A percentile compares a stretch with the other conserved stretches of the same genome.
These are phyloP conservation scores for Gossypium gossypioides DNA, from an alignment of 441 rosid species.

Conservation along the genomic window DNA sequence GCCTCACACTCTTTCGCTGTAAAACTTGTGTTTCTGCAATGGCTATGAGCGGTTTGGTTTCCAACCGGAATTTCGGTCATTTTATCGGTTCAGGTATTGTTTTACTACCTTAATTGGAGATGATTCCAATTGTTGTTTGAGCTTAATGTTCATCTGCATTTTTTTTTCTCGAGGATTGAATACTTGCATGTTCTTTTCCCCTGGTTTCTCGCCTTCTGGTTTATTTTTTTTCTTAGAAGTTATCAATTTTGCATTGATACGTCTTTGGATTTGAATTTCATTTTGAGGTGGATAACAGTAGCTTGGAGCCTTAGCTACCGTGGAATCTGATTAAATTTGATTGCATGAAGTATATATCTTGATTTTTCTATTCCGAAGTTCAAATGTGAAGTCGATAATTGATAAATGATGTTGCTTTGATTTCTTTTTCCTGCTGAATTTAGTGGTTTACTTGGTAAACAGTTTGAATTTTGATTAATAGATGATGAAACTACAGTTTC, in stretches of 20 bases:
- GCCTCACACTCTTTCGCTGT: conserved; percentile 7
- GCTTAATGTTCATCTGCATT: conserved; percentile 6
- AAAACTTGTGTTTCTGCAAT: conserved; percentile 22
- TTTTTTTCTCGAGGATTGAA: background rate
- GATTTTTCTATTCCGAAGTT: background rate
- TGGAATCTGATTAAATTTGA: background rate
- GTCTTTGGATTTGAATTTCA: background rate
- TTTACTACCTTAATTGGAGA: background rate
- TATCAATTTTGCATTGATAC: background rate
- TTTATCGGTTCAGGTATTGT: conserved; percentile 57
- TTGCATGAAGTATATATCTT: background rate
- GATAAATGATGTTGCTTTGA: background rate
- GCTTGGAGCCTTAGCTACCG: background rate
- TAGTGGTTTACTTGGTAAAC: background rate
- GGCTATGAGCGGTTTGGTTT: conserved; percentile 75
- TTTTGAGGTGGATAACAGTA: background rate
- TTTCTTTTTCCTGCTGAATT: background rate
- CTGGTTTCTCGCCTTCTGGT: background rate
- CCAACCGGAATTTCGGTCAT: conserved; percentile 56
- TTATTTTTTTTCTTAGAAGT: background rate
- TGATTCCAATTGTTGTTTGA: background rate
- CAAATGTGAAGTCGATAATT: background rate
- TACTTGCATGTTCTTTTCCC: background rate
- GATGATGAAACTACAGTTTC: background rate
- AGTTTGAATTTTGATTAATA: background rate